Conservation (phyloP, 2,329 filamentous ascomycete genomes). For the Trichoderma guizhouense region DNA sequence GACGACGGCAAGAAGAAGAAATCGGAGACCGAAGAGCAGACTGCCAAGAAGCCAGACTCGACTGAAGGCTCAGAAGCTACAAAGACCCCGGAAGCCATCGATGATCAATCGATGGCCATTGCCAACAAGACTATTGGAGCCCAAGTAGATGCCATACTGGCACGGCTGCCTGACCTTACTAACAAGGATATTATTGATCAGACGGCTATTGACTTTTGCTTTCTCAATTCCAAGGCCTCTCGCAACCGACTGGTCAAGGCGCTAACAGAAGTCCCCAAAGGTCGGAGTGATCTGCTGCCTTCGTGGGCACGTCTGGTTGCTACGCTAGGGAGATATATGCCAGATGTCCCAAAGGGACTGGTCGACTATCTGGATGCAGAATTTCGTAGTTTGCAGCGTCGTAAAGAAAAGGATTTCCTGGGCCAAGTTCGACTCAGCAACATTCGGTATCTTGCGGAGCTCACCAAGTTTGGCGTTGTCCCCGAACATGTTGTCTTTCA, state of each 20-base stretch:
- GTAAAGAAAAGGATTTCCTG: constrained; percentile 96
- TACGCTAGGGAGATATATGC: constrained; percentile 89
- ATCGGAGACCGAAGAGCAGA: constrained; percentile 72
- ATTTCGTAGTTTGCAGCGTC: constrained; percentile 91
- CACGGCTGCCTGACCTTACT: constrained; percentile 84
- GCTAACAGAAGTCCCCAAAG: constrained; percentile 90
- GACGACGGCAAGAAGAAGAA: constrained; percentile 90
- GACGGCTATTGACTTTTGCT: constrained; percentile 93
- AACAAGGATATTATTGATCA: constrained; percentile 91
- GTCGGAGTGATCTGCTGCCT: constrained; percentile 84
- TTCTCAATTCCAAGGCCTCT: constrained; percentile 96
- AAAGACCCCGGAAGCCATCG: constrained; percentile 55
- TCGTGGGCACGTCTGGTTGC: constrained; percentile 90
- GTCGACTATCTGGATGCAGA: constrained; percentile 93
- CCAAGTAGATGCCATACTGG: constrained; percentile 86
- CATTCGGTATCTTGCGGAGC: constrained; percentile 93
- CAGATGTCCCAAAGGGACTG: constrained; percentile 87
- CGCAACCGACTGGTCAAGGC: constrained; percentile 91
- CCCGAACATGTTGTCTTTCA: constrained; percentile 99
- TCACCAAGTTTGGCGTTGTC: constrained; percentile 97
- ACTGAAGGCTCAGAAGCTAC: constrained; percentile 46
- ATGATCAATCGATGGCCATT: constrained; percentile 90
- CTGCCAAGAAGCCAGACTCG: constrained; percentile 68
- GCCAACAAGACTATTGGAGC: constrained; percentile 97
- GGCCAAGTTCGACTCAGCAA: constrained; percentile 92